phyloP scores from a whole-genome alignment of 139 green algal species.

The Closterium sp. region DNA sequence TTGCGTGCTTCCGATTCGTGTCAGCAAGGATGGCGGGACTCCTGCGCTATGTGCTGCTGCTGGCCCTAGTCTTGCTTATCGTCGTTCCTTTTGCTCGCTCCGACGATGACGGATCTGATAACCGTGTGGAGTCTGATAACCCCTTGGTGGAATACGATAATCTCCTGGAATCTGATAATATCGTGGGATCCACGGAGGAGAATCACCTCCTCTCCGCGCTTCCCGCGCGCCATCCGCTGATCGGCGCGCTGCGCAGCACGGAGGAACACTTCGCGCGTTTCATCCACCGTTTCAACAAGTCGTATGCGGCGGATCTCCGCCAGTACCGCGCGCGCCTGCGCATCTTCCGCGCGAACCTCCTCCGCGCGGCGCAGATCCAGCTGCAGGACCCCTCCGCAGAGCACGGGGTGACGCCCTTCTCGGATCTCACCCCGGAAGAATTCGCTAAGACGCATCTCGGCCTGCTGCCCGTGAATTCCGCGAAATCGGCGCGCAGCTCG shows the following conservation, averaged over 20 bases:
- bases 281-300: neutral
- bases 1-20: no score
- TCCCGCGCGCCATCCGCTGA: neutral
- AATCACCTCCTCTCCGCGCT: neutral
- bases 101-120: no score
- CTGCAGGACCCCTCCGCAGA: constrained; percentile 39
- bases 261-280: neutral
- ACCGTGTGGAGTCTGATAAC: no score
- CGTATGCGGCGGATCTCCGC: neutral
- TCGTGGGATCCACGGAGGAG: neutral
- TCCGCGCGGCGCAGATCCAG: constrained; percentile 35
- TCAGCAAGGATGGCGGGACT: no score
- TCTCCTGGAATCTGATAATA: neutral
- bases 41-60: no score
- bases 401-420: constrained; percentile 53
- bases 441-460: constrained; percentile 49
- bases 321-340: constrained; percentile 1
- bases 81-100: no score
- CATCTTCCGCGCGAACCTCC: constrained; percentile 24
- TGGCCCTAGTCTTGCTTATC: no score
- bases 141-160: neutral
- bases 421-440: constrained; percentile 59
- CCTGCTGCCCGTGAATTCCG: constrained; percentile 13
- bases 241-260: neutral
- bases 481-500: neutral